Evolutionary conservation across 2,329 filamentous ascomycete species (phyloP).

Genomic region (Metarhizium album): DNA sequence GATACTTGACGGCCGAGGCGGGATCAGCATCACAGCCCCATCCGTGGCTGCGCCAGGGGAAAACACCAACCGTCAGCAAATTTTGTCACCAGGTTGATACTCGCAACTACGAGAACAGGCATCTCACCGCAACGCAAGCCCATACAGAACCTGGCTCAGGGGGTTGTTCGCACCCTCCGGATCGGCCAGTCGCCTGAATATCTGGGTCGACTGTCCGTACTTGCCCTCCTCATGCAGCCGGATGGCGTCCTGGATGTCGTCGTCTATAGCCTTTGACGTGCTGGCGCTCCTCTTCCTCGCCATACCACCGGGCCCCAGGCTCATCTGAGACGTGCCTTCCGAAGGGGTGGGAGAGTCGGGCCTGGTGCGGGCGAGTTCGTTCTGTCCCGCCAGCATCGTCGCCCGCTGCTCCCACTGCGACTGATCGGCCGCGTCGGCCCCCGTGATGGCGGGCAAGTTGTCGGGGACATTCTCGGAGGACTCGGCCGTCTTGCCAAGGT

Average conservation of each 20-base stretch:
- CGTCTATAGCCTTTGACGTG: conserved; percentile 44
- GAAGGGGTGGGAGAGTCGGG: conserved; percentile 26
- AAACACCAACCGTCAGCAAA: background rate
- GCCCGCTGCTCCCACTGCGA: conserved; percentile 87
- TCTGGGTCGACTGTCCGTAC: conserved; percentile 64
- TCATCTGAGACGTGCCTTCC: conserved; percentile 19
- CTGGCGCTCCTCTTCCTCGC: conserved; percentile 4
- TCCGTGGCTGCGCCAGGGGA: conserved; percentile 54
- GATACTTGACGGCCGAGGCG: conserved; percentile 65
- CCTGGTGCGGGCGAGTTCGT: conserved; percentile 35
- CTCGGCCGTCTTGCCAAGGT: conserved; percentile 46
- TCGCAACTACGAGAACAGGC: conserved; percentile 11
- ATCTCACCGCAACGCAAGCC: conserved; percentile 70
- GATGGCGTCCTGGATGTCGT: conserved; percentile 91
- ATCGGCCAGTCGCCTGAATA: conserved; percentile 79
- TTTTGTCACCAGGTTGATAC: background rate
- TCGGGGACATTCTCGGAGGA: conserved; percentile 66
- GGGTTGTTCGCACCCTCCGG: conserved; percentile 81
- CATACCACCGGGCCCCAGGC: conserved; percentile 10
- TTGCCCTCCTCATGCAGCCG: conserved; percentile 79
- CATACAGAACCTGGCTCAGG: conserved; percentile 89
- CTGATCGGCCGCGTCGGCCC: conserved; percentile 42
- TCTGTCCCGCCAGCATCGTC: conserved; percentile 68
- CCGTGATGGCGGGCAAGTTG: conserved; percentile 64
- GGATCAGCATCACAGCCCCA: conserved; percentile 78